Evolutionary conservation across 495 filamentous ascomycete species (phyloP).

Genomic region (Melanomma pulvis-pyrius): DNA sequence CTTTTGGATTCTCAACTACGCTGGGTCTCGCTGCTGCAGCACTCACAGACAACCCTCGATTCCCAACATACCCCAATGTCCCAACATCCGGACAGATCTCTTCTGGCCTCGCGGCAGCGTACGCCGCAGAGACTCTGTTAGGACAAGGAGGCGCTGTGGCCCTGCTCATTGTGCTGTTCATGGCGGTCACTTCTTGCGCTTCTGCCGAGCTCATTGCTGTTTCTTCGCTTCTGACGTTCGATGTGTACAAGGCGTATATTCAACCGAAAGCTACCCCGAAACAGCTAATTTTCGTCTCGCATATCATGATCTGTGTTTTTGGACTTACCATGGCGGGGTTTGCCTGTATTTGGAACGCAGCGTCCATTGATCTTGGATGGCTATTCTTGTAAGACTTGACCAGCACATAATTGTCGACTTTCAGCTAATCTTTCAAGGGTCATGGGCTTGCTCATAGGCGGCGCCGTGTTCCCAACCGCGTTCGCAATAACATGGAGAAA

Average conservation of each 20-base stretch:
- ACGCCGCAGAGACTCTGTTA: conserved; percentile 28
- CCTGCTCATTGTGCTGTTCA: conserved; percentile 39
- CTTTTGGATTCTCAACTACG: conserved; percentile 40
- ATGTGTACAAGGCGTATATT: conserved; percentile 41
- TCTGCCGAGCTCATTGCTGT: conserved; percentile 40
- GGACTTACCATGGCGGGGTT: conserved; percentile 50
- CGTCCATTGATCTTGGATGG: conserved; percentile 39
- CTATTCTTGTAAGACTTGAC: conserved; percentile 29
- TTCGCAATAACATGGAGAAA: conserved; percentile 39
- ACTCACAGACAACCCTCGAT: conserved; percentile 38
- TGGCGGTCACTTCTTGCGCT: conserved; percentile 39
- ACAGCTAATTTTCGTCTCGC: conserved; percentile 37
- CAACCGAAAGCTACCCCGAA: conserved; percentile 32
- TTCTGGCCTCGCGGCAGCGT: conserved; percentile 35
- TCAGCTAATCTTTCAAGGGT: conserved; percentile 8
- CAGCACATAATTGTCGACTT: background rate
- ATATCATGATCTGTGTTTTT: conserved; percentile 40
- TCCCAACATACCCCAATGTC: conserved; percentile 39
- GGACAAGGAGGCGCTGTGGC: conserved; percentile 32
- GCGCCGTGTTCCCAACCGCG: conserved; percentile 40
- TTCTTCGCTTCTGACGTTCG: conserved; percentile 38
- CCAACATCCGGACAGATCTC: conserved; percentile 33
- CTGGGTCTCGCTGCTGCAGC: conserved; percentile 39
- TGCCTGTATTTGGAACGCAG: conserved; percentile 43
- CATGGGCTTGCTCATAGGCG: conserved; percentile 40